Evolutionary conservation across 139 green algal species (phyloP).

Genomic region (Deuterostichococcus epilithicus): DNA sequence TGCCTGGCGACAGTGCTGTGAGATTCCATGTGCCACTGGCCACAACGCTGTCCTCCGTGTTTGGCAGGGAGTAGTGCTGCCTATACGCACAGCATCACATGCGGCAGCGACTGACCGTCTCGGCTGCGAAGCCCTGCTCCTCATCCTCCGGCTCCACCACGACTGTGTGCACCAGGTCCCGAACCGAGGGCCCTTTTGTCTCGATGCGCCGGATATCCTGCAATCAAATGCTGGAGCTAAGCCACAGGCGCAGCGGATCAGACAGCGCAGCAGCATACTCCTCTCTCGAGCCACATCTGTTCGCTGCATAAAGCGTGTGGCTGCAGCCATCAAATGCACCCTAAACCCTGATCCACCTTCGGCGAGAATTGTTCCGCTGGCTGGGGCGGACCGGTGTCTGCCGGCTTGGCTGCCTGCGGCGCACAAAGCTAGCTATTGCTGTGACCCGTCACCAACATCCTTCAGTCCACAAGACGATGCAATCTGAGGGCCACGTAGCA

Average conservation of each 20-base stretch:
- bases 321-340: background rate
- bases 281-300: background rate
- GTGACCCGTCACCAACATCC: background rate
- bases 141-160: constrained; percentile 17
- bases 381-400: background rate
- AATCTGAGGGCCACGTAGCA: background rate
- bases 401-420: background rate
- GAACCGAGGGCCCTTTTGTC: constrained; percentile 37
- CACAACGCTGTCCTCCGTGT: constrained; percentile 21
- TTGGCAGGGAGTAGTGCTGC: constrained; percentile 29
- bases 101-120: background rate
- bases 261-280: background rate
- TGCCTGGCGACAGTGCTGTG: background rate
- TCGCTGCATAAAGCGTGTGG: background rate
- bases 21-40: background rate
- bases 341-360: background rate
- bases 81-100: background rate
- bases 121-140: background rate
- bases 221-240: too few species aligned
- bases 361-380: background rate
- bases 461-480: background rate
- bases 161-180: constrained; percentile 31
- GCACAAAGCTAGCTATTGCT: background rate
- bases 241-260: too few species aligned
- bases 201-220: constrained; percentile 50